phyloP scores from a whole-genome alignment of 306 rosid genomes.

The Amphicarpaea edgeworthii region DNA sequence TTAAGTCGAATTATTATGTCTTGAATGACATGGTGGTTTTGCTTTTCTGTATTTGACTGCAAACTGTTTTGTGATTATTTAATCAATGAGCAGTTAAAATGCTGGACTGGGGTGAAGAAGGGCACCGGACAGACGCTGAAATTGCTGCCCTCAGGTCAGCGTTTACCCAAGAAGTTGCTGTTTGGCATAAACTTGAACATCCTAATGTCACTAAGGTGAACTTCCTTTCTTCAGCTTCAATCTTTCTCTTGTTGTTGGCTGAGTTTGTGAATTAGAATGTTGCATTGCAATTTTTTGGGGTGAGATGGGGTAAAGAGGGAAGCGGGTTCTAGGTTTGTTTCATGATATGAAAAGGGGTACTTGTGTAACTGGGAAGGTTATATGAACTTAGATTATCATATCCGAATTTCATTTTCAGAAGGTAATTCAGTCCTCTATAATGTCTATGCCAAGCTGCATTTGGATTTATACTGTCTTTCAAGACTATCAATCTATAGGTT shows the following conservation, averaged over 20 bases:
- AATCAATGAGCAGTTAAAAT: conserved; percentile 66
- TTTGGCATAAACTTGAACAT: conserved; percentile 95
- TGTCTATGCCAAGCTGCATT: conserved; percentile 7
- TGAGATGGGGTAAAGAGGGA: not conserved
- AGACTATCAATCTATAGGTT: not conserved
- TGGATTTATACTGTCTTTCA: conserved; percentile 1
- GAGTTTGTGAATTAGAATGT: not conserved
- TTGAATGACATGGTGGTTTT: not conserved
- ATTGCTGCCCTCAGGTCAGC: conserved; percentile 81
- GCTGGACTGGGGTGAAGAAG: conserved; percentile 98
- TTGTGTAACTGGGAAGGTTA: not conserved
- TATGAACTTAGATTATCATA: conserved; percentile 13
- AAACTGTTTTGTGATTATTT: conserved; percentile 33
- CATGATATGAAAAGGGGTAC: not conserved
- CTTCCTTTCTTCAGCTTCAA: conserved; percentile 31
- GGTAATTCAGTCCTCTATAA: not conserved
- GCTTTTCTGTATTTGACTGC: conserved; percentile 26
- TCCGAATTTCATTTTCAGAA: not conserved
- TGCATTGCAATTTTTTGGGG: not conserved
- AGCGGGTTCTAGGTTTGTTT: not conserved
- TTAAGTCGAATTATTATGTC: conserved; percentile 4
- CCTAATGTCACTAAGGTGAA: conserved; percentile 88
- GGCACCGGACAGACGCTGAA: conserved; percentile 88
- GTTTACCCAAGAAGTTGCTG: conserved; percentile 92
- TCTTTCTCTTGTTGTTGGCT: not conserved